Evolutionary conservation across 139 green algal species (phyloP).

Genomic region (Micractinium sp.): DNA sequence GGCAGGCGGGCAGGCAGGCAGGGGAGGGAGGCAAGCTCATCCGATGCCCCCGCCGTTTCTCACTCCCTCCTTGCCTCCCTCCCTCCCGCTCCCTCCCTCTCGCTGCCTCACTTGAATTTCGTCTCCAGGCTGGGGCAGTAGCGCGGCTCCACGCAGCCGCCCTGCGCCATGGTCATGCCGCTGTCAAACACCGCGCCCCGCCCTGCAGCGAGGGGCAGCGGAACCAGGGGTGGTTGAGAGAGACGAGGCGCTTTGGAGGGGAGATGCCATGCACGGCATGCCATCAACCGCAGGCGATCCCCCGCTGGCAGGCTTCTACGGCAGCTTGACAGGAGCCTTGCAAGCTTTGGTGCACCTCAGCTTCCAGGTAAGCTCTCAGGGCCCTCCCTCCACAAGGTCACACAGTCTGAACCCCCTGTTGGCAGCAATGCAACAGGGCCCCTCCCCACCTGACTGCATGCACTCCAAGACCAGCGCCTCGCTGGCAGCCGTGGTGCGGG

Average conservation of each 20-base stretch:
- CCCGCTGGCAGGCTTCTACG: neutral
- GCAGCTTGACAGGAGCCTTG: neutral
- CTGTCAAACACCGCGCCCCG: constrained; percentile 41
- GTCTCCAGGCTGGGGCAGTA: constrained; percentile 71
- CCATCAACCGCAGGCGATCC: too few species aligned
- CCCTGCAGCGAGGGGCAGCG: neutral
- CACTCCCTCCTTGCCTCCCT: too few species aligned
- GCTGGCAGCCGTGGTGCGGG: constrained; percentile 57
- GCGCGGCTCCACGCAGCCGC: constrained; percentile 56
- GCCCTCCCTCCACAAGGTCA: too few species aligned
- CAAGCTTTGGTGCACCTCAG: neutral
- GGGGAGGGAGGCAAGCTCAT: neutral
- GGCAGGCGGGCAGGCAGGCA: neutral
- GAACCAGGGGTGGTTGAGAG: too few species aligned
- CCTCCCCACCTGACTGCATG: constrained; percentile 34
- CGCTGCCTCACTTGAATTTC: constrained; percentile 50
- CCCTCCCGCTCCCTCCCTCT: too few species aligned
- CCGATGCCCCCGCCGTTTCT: neutral
- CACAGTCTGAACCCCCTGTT: too few species aligned
- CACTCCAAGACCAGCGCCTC: constrained; percentile 51
- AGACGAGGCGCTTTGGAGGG: too few species aligned
- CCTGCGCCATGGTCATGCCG: constrained; percentile 32
- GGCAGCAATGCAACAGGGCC: neutral
- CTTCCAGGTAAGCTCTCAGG: neutral
- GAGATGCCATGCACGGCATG: too few species aligned